Evolutionary conservation across 192 early-diverging fungal species (phyloP), one percentile per base, ranked within the genome.

Genomic region (Ambispora gerdemannii): DNA sequence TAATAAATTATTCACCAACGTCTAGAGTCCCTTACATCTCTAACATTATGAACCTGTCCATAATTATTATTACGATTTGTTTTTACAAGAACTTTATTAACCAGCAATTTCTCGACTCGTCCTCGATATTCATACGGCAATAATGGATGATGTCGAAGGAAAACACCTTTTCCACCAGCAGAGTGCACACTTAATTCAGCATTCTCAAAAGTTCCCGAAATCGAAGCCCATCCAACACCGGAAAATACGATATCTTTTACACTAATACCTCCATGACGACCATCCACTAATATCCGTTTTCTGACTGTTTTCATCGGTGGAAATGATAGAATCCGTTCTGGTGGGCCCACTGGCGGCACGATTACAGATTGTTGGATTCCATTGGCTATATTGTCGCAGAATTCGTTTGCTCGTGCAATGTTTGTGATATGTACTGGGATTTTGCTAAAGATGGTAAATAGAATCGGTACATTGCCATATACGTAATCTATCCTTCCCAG

Each of bases 121-220:
- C 76, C 76, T 43, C 78, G 76, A 65, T 80, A 90, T 78, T 88
- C 87, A 56, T 81, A 87, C 4, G 88, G 88, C 72, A 90, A 73
- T 35, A 90, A 76, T n/a, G 88, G 78, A 22, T 84, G 78, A 10
- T 79, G 64, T 24, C 88, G 75, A 15, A 82, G 43, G 36, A 64
- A 75, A 24, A 80, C 82, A 4, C 82, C 82, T 30, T 71, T 66
- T 10, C 81, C 85, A 56, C 75, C 76, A 7, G 87, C 83, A 32
- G 83, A 76, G 72, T 76, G 79, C 3, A 84, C 78, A n/a, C 74
- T 74, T 33, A 88, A 74, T 31, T 70, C 77, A 17, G 86, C 87
- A 15, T 59, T 30, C 8, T 75, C 55, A 65, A 85, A 87, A 47
- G 58, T 51, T 22, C 87, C 89, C 1, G 82, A 73, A 27, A 90